Percentiles rank a stretch among this genome's conserved stretches.
Evolutionary conservation across 2,329 filamentous ascomycete species (phyloP).

Genomic region (Grosmannia huntii): DNA sequence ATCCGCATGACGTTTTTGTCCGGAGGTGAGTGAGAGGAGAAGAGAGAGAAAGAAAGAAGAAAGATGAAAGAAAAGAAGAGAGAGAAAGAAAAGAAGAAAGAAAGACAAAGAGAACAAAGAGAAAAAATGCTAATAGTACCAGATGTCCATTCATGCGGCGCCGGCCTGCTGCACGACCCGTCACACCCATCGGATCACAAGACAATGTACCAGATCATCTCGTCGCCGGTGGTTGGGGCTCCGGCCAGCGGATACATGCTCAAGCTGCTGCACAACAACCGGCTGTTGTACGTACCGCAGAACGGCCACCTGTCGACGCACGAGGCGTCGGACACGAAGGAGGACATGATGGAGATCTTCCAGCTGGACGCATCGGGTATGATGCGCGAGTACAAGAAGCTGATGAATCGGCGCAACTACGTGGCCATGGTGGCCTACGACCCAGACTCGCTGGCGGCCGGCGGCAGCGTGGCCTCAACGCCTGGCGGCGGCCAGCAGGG

Average conservation of each 20-base stretch:
- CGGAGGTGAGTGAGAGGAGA: constrained; percentile 44
- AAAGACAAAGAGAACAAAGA: too few relatives aligned
- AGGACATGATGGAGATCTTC: constrained; percentile 99
- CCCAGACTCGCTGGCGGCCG: constrained; percentile 52
- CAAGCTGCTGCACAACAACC: constrained; percentile 91
- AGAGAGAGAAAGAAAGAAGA: not conserved
- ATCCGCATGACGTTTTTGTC: constrained; percentile 95
- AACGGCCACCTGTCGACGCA: constrained; percentile 72
- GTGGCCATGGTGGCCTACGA: constrained; percentile 90
- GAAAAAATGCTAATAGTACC: not conserved
- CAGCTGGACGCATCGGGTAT: constrained; percentile 82
- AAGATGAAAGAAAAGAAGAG: not conserved
- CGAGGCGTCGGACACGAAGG: constrained; percentile 80
- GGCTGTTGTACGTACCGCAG: constrained; percentile 75
- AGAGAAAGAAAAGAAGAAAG: not conserved
- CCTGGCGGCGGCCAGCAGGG: constrained; percentile 22
- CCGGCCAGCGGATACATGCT: constrained; percentile 77
- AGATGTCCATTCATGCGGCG: constrained; percentile 83
- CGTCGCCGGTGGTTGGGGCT: constrained; percentile 81
- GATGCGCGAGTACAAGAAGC: constrained; percentile 69
- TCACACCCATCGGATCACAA: constrained; percentile 87
- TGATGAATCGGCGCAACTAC: constrained; percentile 92
- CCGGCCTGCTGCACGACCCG: constrained; percentile 88
- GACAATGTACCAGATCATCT: constrained; percentile 95
- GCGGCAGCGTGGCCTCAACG: constrained; percentile 18